Evolutionary conservation across 2,329 filamentous ascomycete genomes (phyloP), one percentile per base, ranked within the genome.

Genomic region (Calonectria pseudoreteaudii): DNA sequence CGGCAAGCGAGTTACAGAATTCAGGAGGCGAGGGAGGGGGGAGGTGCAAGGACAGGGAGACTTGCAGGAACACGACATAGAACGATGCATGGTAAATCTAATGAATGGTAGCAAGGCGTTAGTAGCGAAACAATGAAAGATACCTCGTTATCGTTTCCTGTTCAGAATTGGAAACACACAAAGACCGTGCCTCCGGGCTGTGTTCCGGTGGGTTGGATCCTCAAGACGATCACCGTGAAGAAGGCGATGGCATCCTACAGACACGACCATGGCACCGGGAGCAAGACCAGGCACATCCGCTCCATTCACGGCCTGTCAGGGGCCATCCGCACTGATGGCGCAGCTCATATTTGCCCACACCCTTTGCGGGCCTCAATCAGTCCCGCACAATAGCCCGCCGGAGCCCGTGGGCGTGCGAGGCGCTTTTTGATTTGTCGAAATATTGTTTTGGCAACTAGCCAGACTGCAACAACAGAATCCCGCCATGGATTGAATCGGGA

Each of bases 341-440:
- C 49, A 65, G 31, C 30, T 56, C 23, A n/a, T 41, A 58, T 18
- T 41, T 8, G 30, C 41, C n/a, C 30, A 62, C 49, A 31, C 36
- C 56, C 36, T 49, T 56, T 34, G 49, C 36, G 28, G 65, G 65
- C 70, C 66, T 72, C 70, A 65, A 49, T 50, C 26, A 44, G 60
- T 65, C 60, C 60, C 28, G 38, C 38, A n/a, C 41, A 65, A 23
- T 28, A 65, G 23, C 36, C 67, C 18, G 28, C 47, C 47, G 28
- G 9, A 20, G 50, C 74, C 79, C 79, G 79, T 80, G 79, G 78
- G 79, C 68, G 31, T 49, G 50, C 70, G 69, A 60, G 68, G 20
- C 10, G 52, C 16, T 23, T 66, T 64, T 71, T 78, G 79, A 80
- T 80, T 80, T 76, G 79, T 58, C 28, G 30, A 71, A 28, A 23